A percentile compares a stretch with the other conserved stretches of the same genome.
These are phyloP conservation scores for Liriodendron chinense DNA, from an alignment of 164 flowering plant species.

Conservation along the genomic window DNA sequence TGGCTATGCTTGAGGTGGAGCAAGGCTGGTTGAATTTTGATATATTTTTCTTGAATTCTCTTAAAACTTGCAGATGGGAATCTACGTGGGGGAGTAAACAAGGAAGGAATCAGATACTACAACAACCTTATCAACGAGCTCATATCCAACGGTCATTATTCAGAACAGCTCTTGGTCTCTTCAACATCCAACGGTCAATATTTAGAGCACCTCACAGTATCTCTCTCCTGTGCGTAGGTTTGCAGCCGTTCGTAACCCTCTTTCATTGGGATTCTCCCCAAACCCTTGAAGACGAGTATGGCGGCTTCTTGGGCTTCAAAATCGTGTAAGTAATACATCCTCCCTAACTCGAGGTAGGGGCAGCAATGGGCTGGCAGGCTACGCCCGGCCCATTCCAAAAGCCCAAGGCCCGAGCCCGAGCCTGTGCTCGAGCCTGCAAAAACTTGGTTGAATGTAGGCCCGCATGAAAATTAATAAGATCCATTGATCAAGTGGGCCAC, in stretches of 20 bases:
- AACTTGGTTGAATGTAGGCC: too few relatives aligned
- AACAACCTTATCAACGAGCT: conserved; percentile 37
- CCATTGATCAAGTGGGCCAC: too few relatives aligned
- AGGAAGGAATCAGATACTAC: conserved; percentile 29
- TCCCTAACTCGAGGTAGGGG: too few relatives aligned
- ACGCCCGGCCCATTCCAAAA: too few relatives aligned
- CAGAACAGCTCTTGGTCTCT: neutral
- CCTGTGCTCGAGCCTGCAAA: too few relatives aligned
- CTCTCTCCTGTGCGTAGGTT: neutral
- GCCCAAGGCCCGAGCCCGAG: too few relatives aligned
- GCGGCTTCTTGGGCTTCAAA: conserved; percentile 19
- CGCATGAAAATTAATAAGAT: too few relatives aligned
- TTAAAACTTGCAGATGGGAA: conserved; percentile 16
- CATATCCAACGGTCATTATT: conserved; percentile 16
- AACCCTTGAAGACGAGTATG: conserved; percentile 24
- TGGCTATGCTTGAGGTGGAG: too few relatives aligned
- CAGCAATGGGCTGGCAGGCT: too few relatives aligned
- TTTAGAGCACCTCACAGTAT: neutral
- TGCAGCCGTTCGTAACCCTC: conserved; percentile 21
- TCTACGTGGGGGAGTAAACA: conserved; percentile 24
- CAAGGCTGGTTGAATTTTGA: too few relatives aligned
- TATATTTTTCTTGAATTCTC: too few relatives aligned
- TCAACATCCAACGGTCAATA: conserved; percentile 12
- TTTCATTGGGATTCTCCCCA: conserved; percentile 33
- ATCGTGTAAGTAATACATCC: conserved; percentile 16